Base-by-base conservation (phyloP, 495 filamentous ascomycete genomes). In the Venustampulla echinocandica region DNA sequence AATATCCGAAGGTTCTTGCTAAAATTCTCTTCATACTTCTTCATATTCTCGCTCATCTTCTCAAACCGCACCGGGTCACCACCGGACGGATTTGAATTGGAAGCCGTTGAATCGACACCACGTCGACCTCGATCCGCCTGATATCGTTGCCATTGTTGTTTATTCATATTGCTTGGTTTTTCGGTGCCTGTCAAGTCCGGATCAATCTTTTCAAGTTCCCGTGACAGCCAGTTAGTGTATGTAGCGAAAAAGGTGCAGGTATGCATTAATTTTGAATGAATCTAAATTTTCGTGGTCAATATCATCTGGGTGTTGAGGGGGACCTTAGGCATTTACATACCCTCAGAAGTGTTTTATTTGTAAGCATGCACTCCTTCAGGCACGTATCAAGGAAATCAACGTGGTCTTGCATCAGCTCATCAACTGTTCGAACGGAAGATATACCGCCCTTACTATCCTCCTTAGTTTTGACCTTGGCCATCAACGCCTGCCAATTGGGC, bases 401-500 rank as follows among this genome's bases (percentile, higher is more conserved):
- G 70, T 98, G 92, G 62, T 97, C 90, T 64, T 97, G 88, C 92
- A 98, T 98, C 57, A 98, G 67, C 61, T 96, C 87, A 55, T 98
- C 92, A 13, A 98, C 93, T 0, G 92, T 98, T 30, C 89, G 74
- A 25, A 54, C 46, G 4, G 65, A 66, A 18, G 44, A 25, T 17
- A 39, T 19, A 7, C 66, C 67, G 33, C 68, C 73, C 17, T 70
- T 64, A 42, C 66, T 50, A 35, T 60, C 57, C 21, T 60, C 56
- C 32, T 63, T 64, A 10, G 74, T 72, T 46, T 80, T 82, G 10
- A 98, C 73, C 43, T 85, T 74, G 19, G 81, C 78, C 88, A 96
- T 97, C 42, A 97, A 70, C 27, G 73, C 80, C 47, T 88, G 81
- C 92, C 92, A 98, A 66, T 97, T 98, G 14, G 89, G 92, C 64